phyloP scores from a whole-genome alignment of 306 rosid genomes.

The Arachis stenosperma region DNA sequence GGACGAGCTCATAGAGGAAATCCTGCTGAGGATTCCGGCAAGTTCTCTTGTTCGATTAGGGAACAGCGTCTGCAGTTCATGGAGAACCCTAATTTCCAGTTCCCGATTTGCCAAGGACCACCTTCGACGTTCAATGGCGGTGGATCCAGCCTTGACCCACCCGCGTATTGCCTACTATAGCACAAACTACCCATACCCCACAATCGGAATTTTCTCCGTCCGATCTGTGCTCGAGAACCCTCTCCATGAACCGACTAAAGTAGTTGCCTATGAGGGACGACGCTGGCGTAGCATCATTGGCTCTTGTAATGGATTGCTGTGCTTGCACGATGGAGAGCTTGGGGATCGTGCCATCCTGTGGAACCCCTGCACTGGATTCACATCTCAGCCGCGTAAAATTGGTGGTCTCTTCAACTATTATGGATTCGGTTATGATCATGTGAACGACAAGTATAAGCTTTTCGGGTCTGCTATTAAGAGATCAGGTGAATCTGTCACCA shows the following conservation, averaged over 20 bases:
- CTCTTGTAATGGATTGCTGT: conserved; percentile 32
- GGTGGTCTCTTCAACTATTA: neutral
- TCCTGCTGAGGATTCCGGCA: conserved; percentile 22
- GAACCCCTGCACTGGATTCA: conserved; percentile 27
- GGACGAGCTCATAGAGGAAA: conserved; percentile 17
- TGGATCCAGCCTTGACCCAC: neutral
- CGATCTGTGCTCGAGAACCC: neutral
- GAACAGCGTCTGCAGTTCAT: conserved; percentile 22
- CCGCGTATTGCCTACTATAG: neutral
- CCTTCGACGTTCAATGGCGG: neutral
- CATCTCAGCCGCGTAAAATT: neutral
- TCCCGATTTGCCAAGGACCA: conserved; percentile 30
- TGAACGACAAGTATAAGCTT: conserved; percentile 32
- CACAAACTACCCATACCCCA: neutral
- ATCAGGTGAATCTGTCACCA: neutral
- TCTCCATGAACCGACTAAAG: neutral
- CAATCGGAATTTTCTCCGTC: neutral
- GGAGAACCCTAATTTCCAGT: conserved; percentile 32
- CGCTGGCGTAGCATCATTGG: neutral
- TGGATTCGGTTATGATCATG: conserved; percentile 40
- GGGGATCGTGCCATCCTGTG: neutral
- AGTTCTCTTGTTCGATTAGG: neutral
- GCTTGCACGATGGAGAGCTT: neutral
- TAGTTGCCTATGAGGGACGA: neutral
- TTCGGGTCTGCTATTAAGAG: neutral